Evolutionary conservation across 1,284 basidiomycete genomes (phyloP).

Genomic region (Malassezia vespertilionis): DNA sequence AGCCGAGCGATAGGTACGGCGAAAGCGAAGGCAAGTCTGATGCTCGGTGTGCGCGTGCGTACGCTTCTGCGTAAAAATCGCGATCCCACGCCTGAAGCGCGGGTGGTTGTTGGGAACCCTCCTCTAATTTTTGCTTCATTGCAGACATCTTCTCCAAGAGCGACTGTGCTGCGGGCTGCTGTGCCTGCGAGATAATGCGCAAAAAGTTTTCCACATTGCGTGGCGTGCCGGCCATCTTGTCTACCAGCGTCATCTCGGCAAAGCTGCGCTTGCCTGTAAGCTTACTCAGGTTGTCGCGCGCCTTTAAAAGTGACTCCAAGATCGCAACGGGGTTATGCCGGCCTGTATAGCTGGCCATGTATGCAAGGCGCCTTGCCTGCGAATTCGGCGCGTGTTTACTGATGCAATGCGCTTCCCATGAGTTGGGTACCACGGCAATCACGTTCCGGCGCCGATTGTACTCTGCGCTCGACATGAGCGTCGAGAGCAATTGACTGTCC

Average conservation of each 20-base stretch:
- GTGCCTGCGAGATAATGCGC: constrained; percentile 28
- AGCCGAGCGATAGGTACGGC: constrained; percentile 40
- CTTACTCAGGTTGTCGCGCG: constrained; percentile 33
- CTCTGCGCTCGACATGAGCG: not conserved
- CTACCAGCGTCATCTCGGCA: constrained; percentile 39
- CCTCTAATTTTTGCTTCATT: constrained; percentile 23
- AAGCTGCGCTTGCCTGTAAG: constrained; percentile 38
- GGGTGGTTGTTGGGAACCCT: not conserved
- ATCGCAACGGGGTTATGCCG: constrained; percentile 26
- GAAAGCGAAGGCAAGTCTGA: constrained; percentile 29
- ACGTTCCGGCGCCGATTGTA: not conserved
- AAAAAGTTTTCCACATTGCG: constrained; percentile 36
- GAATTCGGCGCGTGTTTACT: constrained; percentile 70
- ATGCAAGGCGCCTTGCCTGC: constrained; percentile 67
- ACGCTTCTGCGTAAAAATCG: constrained; percentile 38
- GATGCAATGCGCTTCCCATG: constrained; percentile 77
- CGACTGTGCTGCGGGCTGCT: constrained; percentile 26
- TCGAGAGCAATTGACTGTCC: constrained; percentile 18
- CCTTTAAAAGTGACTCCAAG: constrained; percentile 34
- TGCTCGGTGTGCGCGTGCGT: constrained; percentile 21
- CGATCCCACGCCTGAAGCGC: constrained; percentile 37
- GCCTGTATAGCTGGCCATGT: constrained; percentile 48
- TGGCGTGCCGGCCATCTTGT: constrained; percentile 44
- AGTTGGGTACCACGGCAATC: constrained; percentile 23
- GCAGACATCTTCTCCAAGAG: constrained; percentile 26